phyloP scores from a whole-genome alignment of 495 filamentous ascomycete species.

The Antarctomyces pellizariae region DNA sequence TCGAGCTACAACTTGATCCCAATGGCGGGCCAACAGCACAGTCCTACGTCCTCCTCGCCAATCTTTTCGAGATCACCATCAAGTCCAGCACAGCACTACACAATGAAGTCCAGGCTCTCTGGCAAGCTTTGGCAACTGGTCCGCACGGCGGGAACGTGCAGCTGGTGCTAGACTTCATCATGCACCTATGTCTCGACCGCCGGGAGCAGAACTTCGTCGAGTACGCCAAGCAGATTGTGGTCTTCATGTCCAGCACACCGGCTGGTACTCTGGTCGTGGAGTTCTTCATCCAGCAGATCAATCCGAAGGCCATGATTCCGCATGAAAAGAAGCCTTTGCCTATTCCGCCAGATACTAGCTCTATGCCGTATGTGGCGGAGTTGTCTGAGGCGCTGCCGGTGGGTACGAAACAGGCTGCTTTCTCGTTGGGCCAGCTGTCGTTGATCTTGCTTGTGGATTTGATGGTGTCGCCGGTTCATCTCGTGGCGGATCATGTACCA shows the following conservation, averaged over 20 bases:
- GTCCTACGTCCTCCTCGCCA: slow-evolving; percentile 89
- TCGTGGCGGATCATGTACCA: slow-evolving; percentile 53
- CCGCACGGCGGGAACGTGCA: slow-evolving; percentile 90
- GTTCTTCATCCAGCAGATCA: slow-evolving; percentile 73
- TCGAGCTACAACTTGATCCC: slow-evolving; percentile 85
- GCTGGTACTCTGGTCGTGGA: slow-evolving; percentile 85
- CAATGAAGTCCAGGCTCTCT: slow-evolving; percentile 91
- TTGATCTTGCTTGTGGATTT: slow-evolving; percentile 88
- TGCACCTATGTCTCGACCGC: slow-evolving; percentile 71
- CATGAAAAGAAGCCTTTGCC: slow-evolving; percentile 49
- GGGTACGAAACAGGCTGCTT: slow-evolving; percentile 73
- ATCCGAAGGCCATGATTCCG: slow-evolving; percentile 70
- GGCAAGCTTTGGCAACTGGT: slow-evolving; percentile 88
- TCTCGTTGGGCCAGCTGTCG: slow-evolving; percentile 80
- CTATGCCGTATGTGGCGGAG: slow-evolving; percentile 75
- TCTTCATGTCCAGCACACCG: slow-evolving; percentile 78
- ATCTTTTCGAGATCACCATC: slow-evolving; percentile 90
- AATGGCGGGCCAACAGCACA: slow-evolving; percentile 71
- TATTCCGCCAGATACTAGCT: slow-evolving; percentile 46
- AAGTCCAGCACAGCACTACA: slow-evolving; percentile 69
- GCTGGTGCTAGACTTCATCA: slow-evolving; percentile 86
- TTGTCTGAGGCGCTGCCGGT: slow-evolving; percentile 56
- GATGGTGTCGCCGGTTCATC: slow-evolving; percentile 73
- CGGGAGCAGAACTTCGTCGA: slow-evolving; percentile 95
- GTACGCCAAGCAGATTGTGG: slow-evolving; percentile 91